Evolutionary conservation across 148 eudicot genomes (phyloP).

Genomic region (Spergularia marina): DNA sequence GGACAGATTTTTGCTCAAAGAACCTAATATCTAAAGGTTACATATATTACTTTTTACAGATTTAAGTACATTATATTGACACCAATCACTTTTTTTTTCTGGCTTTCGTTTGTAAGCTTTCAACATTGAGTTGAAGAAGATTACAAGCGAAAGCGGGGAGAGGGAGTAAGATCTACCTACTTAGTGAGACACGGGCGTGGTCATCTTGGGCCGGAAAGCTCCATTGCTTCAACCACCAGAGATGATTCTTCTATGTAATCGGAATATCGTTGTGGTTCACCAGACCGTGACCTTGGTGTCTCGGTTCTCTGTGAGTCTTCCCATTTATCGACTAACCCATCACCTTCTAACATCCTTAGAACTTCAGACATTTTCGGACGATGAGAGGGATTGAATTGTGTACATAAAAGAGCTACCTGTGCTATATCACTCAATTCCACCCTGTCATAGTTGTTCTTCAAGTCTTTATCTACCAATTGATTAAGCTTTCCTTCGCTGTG

Average conservation of each 20-base stretch:
- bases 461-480: constrained; percentile 70
- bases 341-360: constrained; percentile 83
- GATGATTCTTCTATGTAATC: constrained; percentile 91
- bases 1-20: constrained; percentile 7
- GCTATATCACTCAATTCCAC: constrained; percentile 83
- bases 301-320: constrained; percentile 74
- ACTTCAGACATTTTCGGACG: constrained; percentile 95
- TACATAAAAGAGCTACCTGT: constrained; percentile 79
- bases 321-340: constrained; percentile 85
- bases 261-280: constrained; percentile 62
- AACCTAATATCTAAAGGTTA: constrained; percentile 17
- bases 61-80: constrained; percentile 25
- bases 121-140: constrained; percentile 9
- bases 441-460: constrained; percentile 52
- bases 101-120: background rate
- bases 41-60: constrained; percentile 29
- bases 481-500: constrained; percentile 75
- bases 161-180: too few species aligned
- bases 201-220: constrained; percentile 88
- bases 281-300: constrained; percentile 55
- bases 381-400: constrained; percentile 70
- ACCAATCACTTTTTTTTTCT: constrained; percentile 7
- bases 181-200: background rate
- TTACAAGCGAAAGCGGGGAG: background rate
- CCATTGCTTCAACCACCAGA: constrained; percentile 83